These are phyloP conservation scores for Melanopsichium pennsylvanicum DNA, from an alignment of 1,284 basidiomycete species.

Conservation along the genomic window DNA sequence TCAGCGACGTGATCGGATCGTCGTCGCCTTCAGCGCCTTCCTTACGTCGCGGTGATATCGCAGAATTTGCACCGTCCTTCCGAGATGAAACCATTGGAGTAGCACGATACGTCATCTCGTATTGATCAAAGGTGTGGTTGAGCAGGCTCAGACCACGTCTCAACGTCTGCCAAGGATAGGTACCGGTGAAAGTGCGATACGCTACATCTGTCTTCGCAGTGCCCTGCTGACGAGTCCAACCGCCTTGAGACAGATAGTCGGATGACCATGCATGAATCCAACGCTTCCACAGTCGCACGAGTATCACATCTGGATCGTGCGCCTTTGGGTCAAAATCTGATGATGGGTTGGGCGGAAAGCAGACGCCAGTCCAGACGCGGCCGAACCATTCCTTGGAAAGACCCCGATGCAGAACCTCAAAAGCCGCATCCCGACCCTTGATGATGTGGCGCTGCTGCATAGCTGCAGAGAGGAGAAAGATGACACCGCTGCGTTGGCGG, in stretches of 20 bases:
- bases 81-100: neutral
- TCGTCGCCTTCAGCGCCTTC: no score
- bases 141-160: conserved; percentile 14
- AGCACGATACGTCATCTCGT: neutral
- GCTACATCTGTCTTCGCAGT: no score
- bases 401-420: conserved; percentile 15
- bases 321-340: neutral
- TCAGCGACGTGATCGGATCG: no score
- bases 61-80: no score
- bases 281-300: conserved; percentile 31
- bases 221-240: no score
- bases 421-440: conserved; percentile 2
- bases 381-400: conserved; percentile 7
- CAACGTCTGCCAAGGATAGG: conserved; percentile 33
- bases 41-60: no score
- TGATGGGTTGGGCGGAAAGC: conserved; percentile 2
- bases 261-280: conserved; percentile 27
- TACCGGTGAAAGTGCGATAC: conserved; percentile 13
- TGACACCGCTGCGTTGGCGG: conserved; percentile 25
- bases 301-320: conserved; percentile 1
- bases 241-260: conserved; percentile 4
- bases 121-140: conserved; percentile 12
- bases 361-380: conserved; percentile 7
- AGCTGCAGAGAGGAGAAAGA: conserved; percentile 21
- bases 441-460: conserved; percentile 1